phyloP scores from a whole-genome alignment of 2,329 filamentous ascomycete genomes.

The Aspergillus udagawae region DNA sequence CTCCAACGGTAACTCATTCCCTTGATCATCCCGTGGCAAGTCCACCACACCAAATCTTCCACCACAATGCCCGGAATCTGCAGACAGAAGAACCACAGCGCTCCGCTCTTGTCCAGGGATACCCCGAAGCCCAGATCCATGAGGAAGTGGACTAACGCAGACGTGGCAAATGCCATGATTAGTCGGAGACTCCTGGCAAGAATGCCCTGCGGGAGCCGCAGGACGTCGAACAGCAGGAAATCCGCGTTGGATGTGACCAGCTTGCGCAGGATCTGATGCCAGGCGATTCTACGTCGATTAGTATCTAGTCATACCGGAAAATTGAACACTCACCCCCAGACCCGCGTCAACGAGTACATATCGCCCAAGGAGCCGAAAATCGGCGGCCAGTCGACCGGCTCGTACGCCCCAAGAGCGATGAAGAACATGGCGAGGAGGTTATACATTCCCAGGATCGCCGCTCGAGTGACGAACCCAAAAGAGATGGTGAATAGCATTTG shows the following conservation, averaged over 20 bases:
- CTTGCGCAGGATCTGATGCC: slow-evolving; percentile 19
- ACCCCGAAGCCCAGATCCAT: slow-evolving; percentile 19
- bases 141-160: slow-evolving; percentile 13
- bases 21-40: neutral
- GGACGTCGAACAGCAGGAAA: slow-evolving; percentile 5
- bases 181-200: slow-evolving; percentile 7
- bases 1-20: neutral
- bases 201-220: slow-evolving; percentile 3
- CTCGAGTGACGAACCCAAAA: slow-evolving; percentile 13
- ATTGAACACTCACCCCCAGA: slow-evolving; percentile 15
- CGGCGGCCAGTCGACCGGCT: slow-evolving; percentile 16
- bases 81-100: slow-evolving; percentile 15
- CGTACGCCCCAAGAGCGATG: slow-evolving; percentile 5
- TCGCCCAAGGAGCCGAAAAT: slow-evolving; percentile 7
- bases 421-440: slow-evolving; percentile 1
- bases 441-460: slow-evolving; percentile 11
- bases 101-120: slow-evolving; percentile 5
- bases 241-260: slow-evolving; percentile 11
- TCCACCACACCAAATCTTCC: slow-evolving; percentile 2
- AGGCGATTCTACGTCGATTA: slow-evolving; percentile 7
- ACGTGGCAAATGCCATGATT: slow-evolving; percentile 12
- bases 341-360: slow-evolving; percentile 10
- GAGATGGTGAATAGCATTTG: slow-evolving; percentile 10
- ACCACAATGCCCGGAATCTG: slow-evolving; percentile 11
- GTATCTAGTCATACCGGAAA: neutral